Evolutionary conservation across 2,329 filamentous ascomycete genomes (phyloP).

Genomic region (Cadophora malorum): DNA sequence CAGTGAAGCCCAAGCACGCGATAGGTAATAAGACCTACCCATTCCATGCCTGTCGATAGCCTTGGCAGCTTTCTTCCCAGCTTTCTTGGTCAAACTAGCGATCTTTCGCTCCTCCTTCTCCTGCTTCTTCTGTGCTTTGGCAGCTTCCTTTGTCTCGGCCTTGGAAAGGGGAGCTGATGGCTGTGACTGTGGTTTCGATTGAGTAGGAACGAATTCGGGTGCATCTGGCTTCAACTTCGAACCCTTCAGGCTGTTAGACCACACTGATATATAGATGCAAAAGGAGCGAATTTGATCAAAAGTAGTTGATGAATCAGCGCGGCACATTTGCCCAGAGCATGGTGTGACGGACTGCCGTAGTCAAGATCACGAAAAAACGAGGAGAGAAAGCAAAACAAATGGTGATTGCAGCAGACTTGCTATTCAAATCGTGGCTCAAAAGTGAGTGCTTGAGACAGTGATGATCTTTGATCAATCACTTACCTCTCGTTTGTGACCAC

Average conservation of each 20-base stretch:
- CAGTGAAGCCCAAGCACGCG: background rate
- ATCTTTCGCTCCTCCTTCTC: slow-evolving; percentile 36
- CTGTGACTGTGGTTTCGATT: slow-evolving; percentile 15
- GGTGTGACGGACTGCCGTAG: background rate
- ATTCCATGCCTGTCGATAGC: slow-evolving; percentile 10
- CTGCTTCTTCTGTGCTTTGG: slow-evolving; percentile 35
- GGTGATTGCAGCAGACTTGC: slow-evolving; percentile 31
- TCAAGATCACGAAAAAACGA: background rate
- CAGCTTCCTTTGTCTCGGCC: slow-evolving; percentile 29
- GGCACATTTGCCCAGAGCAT: background rate
- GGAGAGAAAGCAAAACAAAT: background rate
- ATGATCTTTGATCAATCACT: slow-evolving; percentile 32
- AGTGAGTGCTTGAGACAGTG: background rate
- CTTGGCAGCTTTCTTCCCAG: slow-evolving; percentile 32
- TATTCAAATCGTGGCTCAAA: slow-evolving; percentile 14
- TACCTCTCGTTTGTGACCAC: slow-evolving; percentile 40
- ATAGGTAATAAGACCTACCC: slow-evolving; percentile 16
- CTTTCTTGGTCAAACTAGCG: slow-evolving; percentile 34
- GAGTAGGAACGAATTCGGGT: slow-evolving; percentile 49
- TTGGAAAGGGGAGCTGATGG: slow-evolving; percentile 24
- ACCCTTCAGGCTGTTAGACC: slow-evolving; percentile 33
- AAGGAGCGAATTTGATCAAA: background rate
- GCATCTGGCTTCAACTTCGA: slow-evolving; percentile 49
- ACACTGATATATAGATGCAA: background rate
- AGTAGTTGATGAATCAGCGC: background rate